Conservation (phyloP, 225 moss, liverwort and hornwort species). For the Takakia lepidozioides region DNA sequence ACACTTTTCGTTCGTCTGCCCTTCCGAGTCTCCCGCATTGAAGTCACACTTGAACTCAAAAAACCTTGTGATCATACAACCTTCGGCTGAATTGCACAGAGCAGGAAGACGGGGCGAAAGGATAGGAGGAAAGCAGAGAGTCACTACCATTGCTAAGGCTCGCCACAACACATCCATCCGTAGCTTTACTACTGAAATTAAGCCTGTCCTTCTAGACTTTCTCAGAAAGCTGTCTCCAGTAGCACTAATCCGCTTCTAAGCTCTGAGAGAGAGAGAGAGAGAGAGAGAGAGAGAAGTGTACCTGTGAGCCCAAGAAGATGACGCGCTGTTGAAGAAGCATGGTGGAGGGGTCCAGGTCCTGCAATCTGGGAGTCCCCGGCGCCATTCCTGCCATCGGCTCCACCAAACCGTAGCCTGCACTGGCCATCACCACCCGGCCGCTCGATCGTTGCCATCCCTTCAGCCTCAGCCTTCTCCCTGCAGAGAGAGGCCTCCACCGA, state of each 20-base stretch:
- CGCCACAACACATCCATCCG: no score
- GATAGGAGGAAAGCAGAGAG: no score
- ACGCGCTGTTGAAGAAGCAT: constrained; percentile 77
- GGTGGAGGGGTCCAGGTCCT: constrained; percentile 70
- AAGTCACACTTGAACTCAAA: background rate
- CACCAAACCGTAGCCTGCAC: no score
- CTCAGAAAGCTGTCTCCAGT: background rate
- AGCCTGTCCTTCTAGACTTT: background rate
- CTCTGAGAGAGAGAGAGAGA: background rate
- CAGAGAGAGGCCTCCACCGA: no score
- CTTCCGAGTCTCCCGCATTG: background rate
- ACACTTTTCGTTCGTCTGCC: constrained; percentile 4
- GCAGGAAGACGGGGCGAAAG: background rate
- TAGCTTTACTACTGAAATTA: no score
- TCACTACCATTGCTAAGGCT: no score
- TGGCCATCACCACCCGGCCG: no score
- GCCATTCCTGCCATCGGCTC: no score
- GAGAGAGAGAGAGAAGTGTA: background rate
- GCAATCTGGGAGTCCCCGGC: constrained; percentile 56
- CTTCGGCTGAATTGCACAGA: background rate
- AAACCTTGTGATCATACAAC: no score
- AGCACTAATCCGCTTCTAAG: background rate
- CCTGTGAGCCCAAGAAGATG: constrained; percentile 72
- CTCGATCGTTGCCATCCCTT: no score
- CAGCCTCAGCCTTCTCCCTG: no score